Percentiles rank a stretch among this genome's conserved stretches.
Conservation (phyloP, 2,329 filamentous ascomycete genomes). For the Ceratocystis alfenasii region DNA sequence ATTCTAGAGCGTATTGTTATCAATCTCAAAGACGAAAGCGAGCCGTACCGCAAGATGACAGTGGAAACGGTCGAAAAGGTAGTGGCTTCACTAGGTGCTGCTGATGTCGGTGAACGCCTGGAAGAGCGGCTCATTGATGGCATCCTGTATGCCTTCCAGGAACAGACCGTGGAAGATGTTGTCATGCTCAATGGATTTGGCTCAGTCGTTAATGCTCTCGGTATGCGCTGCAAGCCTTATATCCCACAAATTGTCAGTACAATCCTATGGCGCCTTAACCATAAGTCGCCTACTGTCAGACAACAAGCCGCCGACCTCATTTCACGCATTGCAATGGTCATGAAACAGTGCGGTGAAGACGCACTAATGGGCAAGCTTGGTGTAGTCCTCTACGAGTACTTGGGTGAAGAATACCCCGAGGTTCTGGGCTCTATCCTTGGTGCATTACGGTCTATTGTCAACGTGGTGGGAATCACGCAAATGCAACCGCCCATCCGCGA, state of each 20-base stretch:
- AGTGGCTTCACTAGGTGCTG: conserved; percentile 80
- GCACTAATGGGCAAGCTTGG: conserved; percentile 90
- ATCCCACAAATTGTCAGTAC: conserved; percentile 94
- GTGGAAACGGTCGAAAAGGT: conserved; percentile 97
- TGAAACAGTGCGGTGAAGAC: conserved; percentile 97
- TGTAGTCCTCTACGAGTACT: conserved; percentile 90
- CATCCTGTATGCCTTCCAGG: conserved; percentile 91
- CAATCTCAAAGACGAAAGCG: conserved; percentile 96
- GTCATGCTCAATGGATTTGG: conserved; percentile 96
- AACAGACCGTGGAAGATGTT: conserved; percentile 91
- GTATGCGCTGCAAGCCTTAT: conserved; percentile 88
- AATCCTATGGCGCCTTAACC: conserved; percentile 92
- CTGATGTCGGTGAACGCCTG: conserved; percentile 82
- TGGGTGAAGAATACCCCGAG: conserved; percentile 96
- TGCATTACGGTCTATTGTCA: conserved; percentile 89
- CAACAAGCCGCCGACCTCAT: conserved; percentile 96
- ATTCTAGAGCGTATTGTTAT: conserved; percentile 86
- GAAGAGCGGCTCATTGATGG: conserved; percentile 93
- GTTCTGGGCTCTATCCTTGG: conserved; percentile 93
- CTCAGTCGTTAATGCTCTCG: conserved; percentile 90
- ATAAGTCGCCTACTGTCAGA: conserved; percentile 91
- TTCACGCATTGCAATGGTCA: conserved; percentile 92
- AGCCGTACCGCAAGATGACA: conserved; percentile 98
- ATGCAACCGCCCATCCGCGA: conserved; percentile 99
- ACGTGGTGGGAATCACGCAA: conserved; percentile 91